A percentile compares a stretch with the other conserved stretches of the same genome.
Conservation (phyloP, 768 basidiomycete genomes). For the Boletus rubescentipes region DNA sequence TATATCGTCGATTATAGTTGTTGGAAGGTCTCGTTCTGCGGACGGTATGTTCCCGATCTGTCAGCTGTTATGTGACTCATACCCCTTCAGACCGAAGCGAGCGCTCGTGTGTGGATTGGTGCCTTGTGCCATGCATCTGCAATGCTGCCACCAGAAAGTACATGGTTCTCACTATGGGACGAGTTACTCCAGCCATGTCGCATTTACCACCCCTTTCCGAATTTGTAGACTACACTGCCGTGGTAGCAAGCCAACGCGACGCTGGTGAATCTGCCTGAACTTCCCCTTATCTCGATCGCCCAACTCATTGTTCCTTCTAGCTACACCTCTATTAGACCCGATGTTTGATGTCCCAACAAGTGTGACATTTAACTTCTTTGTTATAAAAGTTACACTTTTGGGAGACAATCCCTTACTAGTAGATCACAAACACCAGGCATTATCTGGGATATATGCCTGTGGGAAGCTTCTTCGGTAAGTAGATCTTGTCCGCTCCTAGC, state of each 20-base stretch:
- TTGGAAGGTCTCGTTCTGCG: background rate
- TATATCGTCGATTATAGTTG: background rate
- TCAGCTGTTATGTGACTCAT: background rate
- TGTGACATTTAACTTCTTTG: too few relatives aligned
- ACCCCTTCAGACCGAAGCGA: background rate
- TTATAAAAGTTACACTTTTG: too few relatives aligned
- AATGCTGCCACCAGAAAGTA: background rate
- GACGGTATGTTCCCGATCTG: background rate
- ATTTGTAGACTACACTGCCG: background rate
- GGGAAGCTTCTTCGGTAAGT: too few relatives aligned
- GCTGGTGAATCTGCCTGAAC: too few relatives aligned
- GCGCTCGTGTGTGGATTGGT: background rate
- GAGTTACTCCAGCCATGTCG: background rate
- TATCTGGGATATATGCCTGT: too few relatives aligned
- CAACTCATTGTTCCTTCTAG: too few relatives aligned
- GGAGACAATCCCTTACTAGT: too few relatives aligned
- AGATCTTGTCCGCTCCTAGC: too few relatives aligned
- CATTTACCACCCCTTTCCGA: background rate
- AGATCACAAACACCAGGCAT: too few relatives aligned
- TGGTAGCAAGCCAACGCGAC: background rate
- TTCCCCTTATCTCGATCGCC: too few relatives aligned
- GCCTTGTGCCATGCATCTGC: background rate
- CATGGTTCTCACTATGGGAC: background rate
- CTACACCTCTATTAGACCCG: too few relatives aligned
- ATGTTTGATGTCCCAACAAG: too few relatives aligned